Percentiles rank a stretch among this genome's conserved stretches.
Evolutionary conservation across 441 rosid species (phyloP).

Genomic region (Brassica hybrid): DNA sequence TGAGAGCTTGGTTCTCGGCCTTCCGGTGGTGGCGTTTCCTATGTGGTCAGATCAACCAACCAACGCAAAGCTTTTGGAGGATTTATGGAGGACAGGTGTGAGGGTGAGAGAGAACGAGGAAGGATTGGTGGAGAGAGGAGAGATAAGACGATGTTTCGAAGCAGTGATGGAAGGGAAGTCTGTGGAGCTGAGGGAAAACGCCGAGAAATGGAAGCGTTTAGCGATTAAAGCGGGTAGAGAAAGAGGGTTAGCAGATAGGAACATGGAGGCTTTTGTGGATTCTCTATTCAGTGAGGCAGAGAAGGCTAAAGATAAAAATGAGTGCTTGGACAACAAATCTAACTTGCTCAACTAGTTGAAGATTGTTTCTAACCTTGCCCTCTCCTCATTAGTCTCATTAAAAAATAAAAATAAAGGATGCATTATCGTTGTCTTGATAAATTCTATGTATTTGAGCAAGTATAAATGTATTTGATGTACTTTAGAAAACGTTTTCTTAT

Average conservation of each 20-base stretch:
- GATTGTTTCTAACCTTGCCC: too few relatives aligned
- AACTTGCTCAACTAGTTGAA: too few relatives aligned
- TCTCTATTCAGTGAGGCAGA: too few relatives aligned
- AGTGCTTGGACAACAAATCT: too few relatives aligned
- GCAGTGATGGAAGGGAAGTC: not conserved
- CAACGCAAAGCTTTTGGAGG: not conserved
- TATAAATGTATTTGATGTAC: too few relatives aligned
- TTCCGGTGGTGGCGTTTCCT: not conserved
- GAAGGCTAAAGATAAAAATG: too few relatives aligned
- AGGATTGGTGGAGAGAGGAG: not conserved
- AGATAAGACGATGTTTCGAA: not conserved
- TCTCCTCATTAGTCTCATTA: too few relatives aligned
- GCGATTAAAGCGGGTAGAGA: not conserved
- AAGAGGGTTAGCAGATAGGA: not conserved
- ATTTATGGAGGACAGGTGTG: not conserved
- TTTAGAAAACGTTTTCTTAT: too few relatives aligned
- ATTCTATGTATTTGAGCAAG: too few relatives aligned
- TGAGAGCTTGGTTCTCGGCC: not conserved
- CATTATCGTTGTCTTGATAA: too few relatives aligned
- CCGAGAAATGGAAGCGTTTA: not conserved
- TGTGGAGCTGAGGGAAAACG: not conserved
- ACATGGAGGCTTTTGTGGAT: not conserved
- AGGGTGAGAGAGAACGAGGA: not conserved
- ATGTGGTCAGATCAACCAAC: not conserved
- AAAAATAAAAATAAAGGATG: too few relatives aligned